phyloP scores from a whole-genome alignment of 768 basidiomycete species.

The Cyathus striatus region DNA sequence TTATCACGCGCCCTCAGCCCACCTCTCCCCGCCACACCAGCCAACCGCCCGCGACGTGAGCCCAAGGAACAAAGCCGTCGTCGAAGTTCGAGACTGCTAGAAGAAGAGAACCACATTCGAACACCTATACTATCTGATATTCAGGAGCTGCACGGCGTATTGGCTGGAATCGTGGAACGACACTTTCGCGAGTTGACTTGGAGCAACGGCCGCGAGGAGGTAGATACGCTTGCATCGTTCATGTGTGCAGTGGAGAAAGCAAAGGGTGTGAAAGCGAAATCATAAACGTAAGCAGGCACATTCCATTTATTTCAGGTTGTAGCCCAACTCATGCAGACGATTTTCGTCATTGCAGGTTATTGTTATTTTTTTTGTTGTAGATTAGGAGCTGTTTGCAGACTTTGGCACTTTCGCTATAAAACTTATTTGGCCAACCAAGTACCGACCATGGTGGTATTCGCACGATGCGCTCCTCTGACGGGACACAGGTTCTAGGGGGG shows the following conservation, averaged over 20 bases:
- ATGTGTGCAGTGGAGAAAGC: conserved; percentile 71
- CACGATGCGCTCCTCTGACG: neutral
- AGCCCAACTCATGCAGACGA: neutral
- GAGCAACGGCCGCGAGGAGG: conserved; percentile 57
- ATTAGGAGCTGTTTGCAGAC: neutral
- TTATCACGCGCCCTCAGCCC: conserved; percentile 50
- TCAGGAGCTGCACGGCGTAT: conserved; percentile 57
- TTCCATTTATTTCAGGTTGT: too few relatives aligned
- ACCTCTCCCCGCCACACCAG: conserved; percentile 47
- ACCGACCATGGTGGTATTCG: neutral
- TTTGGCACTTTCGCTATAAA: neutral
- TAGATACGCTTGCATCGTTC: conserved; percentile 77
- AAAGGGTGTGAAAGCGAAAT: conserved; percentile 24
- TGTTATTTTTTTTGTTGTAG: too few relatives aligned
- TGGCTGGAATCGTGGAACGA: conserved; percentile 66
- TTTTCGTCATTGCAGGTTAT: too few relatives aligned
- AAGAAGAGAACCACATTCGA: conserved; percentile 53
- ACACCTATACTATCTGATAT: conserved; percentile 69
- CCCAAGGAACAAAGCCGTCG: conserved; percentile 55
- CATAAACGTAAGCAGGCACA: too few relatives aligned
- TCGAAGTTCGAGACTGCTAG: conserved; percentile 67
- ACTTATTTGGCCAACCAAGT: neutral
- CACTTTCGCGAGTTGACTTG: conserved; percentile 63
- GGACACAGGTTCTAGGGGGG: too few relatives aligned
- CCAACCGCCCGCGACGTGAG: conserved; percentile 71